Percentiles rank a stretch among this genome's conserved stretches.
phyloP scores from a whole-genome alignment of 768 basidiomycete species.

The Auriculariales sp. region DNA sequence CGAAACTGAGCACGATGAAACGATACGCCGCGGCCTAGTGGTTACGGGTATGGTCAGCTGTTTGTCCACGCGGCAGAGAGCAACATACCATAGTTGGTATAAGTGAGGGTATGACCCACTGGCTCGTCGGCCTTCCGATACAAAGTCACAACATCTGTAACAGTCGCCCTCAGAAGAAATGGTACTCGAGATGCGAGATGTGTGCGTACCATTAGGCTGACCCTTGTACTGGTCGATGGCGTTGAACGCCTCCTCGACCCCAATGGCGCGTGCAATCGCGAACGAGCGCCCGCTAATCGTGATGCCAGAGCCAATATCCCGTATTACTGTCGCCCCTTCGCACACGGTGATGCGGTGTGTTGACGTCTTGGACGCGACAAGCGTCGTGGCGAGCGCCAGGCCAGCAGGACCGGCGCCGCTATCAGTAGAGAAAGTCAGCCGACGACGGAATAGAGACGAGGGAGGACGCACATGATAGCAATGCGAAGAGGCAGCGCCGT shows the following conservation, averaged over 20 bases:
- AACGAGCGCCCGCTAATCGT: too few species aligned
- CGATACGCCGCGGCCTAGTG: not conserved
- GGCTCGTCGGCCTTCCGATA: not conserved
- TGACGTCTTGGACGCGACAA: too few species aligned
- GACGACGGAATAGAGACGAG: too few species aligned
- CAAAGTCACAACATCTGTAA: not conserved
- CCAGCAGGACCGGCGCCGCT: too few species aligned
- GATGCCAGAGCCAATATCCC: too few species aligned
- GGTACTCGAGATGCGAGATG: not conserved
- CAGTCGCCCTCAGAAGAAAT: not conserved
- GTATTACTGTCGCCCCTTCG: too few species aligned
- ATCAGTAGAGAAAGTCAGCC: too few species aligned
- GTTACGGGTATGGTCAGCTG: not conserved
- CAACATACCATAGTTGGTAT: not conserved
- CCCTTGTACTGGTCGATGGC: slow-evolving; percentile 10
- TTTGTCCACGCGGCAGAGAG: not conserved
- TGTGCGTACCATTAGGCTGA: not conserved
- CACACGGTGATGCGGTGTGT: too few species aligned
- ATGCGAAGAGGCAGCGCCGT: too few species aligned
- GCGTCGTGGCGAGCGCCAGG: too few species aligned
- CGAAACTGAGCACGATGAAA: not conserved
- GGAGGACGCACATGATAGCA: too few species aligned
- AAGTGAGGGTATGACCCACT: not conserved
- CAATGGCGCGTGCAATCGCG: slow-evolving; percentile 24
- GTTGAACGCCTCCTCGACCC: slow-evolving; percentile 20